Base-by-base conservation (phyloP, 306 rosid genomes). In the Sphenostylis stenocarpa region DNA sequence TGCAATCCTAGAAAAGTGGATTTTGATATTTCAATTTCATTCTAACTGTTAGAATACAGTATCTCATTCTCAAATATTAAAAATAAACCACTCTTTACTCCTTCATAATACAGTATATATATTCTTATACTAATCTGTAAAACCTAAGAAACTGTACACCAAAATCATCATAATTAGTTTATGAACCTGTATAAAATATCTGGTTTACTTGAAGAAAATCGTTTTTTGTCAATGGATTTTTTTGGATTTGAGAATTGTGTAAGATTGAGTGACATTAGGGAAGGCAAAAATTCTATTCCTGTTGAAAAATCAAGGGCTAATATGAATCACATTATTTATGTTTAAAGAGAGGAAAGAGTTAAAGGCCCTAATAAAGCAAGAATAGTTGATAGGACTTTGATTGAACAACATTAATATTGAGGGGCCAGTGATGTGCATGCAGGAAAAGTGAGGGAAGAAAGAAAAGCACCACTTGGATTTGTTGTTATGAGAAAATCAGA, bases 361-460 rank as follows among this genome's bases (percentile, higher is more conserved):
- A 21, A 57, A 33, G 61, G 67, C 29, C 41, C 15, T 63, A 13
- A 28, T 63, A n/a, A 19, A 65, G 55, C 41, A 51, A 52, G 64
- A 71, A 62, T 45, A 81, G 57, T 77, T 52, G 66, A 77, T 64
- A 67, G 47, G 76, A 71, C 41, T 55, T 82, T 82, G 78, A 77
- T 82, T 71, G 82, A 82, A 77, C 82, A 77, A 82, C 82, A 82
- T 77, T 66, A 82, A 72, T 36, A 57, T 47, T 48, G 80, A 56
- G 85, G 85, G 73, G 14, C 71, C 79, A 82, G 33, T 82, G 21
- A 72, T 44, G 65, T 64, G 79, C 58, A 65, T 19, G 45, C 49
- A 80, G 47, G 56, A 72, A 82, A 70, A 70, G 63, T 53, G 29
- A 16, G 19, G 74, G 44, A 70, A 73, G 57, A 80, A 81, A 68